These are phyloP conservation scores for Royoungia palumana DNA, from an alignment of 768 basidiomycete genomes.

Conservation along the genomic window DNA sequence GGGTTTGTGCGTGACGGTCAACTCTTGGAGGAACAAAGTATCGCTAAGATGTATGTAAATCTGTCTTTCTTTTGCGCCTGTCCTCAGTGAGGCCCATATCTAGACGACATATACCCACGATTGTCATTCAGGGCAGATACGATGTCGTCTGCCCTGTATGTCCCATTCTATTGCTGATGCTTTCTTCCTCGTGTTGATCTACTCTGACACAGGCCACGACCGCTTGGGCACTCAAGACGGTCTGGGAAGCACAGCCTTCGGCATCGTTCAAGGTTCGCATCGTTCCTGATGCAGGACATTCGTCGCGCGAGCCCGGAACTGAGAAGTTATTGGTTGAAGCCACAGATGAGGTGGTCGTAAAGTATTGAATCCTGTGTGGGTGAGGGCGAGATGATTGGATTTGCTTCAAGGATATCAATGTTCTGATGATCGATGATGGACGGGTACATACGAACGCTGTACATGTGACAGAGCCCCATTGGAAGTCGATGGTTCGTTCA, in stretches of 20 bases:
- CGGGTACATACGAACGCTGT: no score
- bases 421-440: no score
- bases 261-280: constrained; percentile 46
- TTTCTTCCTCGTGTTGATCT: not conserved
- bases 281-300: constrained; percentile 87
- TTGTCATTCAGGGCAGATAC: constrained; percentile 84
- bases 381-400: no score
- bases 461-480: no score
- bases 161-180: constrained; percentile 2
- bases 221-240: constrained; percentile 77
- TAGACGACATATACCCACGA: constrained; percentile 84
- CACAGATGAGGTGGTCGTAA: constrained; percentile 26
- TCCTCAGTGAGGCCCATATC: constrained; percentile 4
- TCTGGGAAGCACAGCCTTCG: constrained; percentile 69
- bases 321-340: constrained; percentile 69
- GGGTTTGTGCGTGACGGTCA: constrained; percentile 89
- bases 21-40: constrained; percentile 75
- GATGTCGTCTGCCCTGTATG: constrained; percentile 84
- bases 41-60: constrained; percentile 76
- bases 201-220: constrained; percentile 60
- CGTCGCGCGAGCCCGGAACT: constrained; percentile 69
- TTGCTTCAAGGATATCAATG: no score
- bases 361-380: constrained; percentile 12
- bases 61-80: not conserved
- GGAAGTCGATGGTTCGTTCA: constrained; percentile 14